phyloP scores from a whole-genome alignment of 306 rosid genomes.

The Glycine latifolia region DNA sequence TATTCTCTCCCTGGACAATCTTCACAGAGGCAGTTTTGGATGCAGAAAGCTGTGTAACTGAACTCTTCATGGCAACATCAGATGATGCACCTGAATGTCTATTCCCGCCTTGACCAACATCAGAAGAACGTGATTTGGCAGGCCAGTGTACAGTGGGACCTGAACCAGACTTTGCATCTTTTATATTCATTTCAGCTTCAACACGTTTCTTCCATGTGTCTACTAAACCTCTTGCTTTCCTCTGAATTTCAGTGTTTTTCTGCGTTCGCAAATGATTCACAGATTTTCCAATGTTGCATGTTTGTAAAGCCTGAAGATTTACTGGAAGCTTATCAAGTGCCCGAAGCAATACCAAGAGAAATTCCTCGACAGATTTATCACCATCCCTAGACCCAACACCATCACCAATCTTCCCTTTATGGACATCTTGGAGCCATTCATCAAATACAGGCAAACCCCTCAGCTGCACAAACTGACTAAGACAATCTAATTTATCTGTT shows the following conservation, averaged over 20 bases:
- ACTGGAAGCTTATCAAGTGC: slow-evolving; percentile 88
- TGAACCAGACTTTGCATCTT: slow-evolving; percentile 74
- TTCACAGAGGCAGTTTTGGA: slow-evolving; percentile 67
- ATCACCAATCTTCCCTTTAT: slow-evolving; percentile 80
- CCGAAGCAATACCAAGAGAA: slow-evolving; percentile 78
- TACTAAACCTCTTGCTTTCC: slow-evolving; percentile 82
- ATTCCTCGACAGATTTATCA: slow-evolving; percentile 76
- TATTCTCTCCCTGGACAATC: slow-evolving; percentile 61
- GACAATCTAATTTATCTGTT: slow-evolving; percentile 77
- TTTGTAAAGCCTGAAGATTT: slow-evolving; percentile 75
- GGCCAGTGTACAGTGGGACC: slow-evolving; percentile 69
- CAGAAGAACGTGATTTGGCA: slow-evolving; percentile 59
- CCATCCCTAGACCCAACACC: slow-evolving; percentile 36
- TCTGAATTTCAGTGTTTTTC: slow-evolving; percentile 79
- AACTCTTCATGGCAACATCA: slow-evolving; percentile 73
- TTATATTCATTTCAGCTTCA: slow-evolving; percentile 83
- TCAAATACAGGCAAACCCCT: slow-evolving; percentile 82
- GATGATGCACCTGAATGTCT: slow-evolving; percentile 61
- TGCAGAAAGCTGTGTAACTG: slow-evolving; percentile 58
- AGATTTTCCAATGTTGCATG: slow-evolving; percentile 80
- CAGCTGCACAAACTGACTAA: slow-evolving; percentile 72
- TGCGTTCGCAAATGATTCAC: slow-evolving; percentile 83
- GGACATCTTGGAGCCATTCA: slow-evolving; percentile 95
- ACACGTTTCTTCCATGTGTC: slow-evolving; percentile 95
- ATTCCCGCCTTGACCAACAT: slow-evolving; percentile 69